Evolutionary conservation across 129 eudicot species (phyloP).

Genomic region (Pittosporum tobira): DNA sequence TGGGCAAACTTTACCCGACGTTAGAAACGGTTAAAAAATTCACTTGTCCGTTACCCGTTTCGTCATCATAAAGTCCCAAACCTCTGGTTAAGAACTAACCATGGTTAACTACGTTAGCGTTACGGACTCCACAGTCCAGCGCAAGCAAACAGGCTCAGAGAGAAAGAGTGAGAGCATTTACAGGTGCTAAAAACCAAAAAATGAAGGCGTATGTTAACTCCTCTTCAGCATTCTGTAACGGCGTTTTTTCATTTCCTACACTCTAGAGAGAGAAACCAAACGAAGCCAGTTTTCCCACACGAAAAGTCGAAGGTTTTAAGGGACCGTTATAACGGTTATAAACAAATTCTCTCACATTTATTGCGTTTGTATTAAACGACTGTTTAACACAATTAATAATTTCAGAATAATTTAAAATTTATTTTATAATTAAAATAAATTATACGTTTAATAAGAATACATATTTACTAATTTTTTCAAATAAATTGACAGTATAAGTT

Average conservation of each 20-base stretch:
- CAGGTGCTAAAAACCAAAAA: conserved; percentile 20
- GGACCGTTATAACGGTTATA: conserved; percentile 5
- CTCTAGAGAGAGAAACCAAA: conserved; percentile 12
- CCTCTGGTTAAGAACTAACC: conserved; percentile 22
- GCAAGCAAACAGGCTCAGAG: conserved; percentile 30
- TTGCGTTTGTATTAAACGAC: too few relatives aligned
- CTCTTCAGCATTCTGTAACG: conserved; percentile 37
- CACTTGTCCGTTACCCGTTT: not conserved
- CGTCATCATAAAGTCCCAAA: conserved; percentile 7
- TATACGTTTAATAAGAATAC: too few relatives aligned
- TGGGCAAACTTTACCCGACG: too few relatives aligned
- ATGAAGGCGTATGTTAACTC: conserved; percentile 53
- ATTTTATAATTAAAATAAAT: too few relatives aligned
- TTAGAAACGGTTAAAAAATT: too few relatives aligned
- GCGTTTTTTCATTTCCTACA: conserved; percentile 38
- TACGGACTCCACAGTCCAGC: conserved; percentile 45
- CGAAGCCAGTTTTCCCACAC: conserved; percentile 2
- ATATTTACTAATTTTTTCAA: too few relatives aligned
- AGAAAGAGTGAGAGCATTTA: conserved; percentile 28
- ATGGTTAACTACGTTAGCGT: conserved; percentile 42
- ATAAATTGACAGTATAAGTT: too few relatives aligned
- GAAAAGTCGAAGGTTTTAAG: conserved; percentile 16
- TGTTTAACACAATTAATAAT: too few relatives aligned
- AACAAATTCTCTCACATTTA: not conserved
- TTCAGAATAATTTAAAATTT: too few relatives aligned